Evolutionary conservation across 2,329 filamentous ascomycete genomes (phyloP).

Genomic region (Aspergillus piperis): DNA sequence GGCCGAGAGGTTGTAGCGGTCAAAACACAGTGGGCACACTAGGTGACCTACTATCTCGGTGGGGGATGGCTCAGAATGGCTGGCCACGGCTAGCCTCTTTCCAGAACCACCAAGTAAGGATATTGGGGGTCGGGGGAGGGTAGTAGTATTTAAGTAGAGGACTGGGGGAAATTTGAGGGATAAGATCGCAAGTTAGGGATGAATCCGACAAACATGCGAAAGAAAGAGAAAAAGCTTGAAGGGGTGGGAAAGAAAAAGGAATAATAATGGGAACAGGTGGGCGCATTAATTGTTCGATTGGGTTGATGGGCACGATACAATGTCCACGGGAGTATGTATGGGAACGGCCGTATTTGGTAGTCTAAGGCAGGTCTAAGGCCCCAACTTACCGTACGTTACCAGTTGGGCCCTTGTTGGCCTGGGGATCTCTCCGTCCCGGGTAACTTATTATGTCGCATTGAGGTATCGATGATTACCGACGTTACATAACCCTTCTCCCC

Average conservation of each 20-base stretch:
- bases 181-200: slow-evolving; percentile 17
- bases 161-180: slow-evolving; percentile 1
- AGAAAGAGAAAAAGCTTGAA: neutral
- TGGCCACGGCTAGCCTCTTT: slow-evolving; percentile 16
- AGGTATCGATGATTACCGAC: neutral
- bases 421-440: neutral
- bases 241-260: neutral
- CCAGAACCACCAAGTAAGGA: slow-evolving; percentile 7
- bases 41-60: slow-evolving; percentile 14
- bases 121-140: neutral
- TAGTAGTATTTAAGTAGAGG: neutral
- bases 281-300: slow-evolving; percentile 3
- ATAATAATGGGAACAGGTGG: slow-evolving; percentile 2
- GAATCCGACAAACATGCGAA: slow-evolving; percentile 9
- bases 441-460: neutral
- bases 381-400: neutral
- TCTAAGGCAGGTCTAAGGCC: neutral
- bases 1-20: slow-evolving; percentile 27
- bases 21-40: slow-evolving; percentile 29
- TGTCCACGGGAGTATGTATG: neutral
- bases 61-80: slow-evolving; percentile 15
- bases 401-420: neutral
- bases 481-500: neutral
- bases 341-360: neutral
- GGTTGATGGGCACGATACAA: slow-evolving; percentile 5